Base-by-base conservation (phyloP, 1,139 yeast species). In the Geotrichum siamense region DNA sequence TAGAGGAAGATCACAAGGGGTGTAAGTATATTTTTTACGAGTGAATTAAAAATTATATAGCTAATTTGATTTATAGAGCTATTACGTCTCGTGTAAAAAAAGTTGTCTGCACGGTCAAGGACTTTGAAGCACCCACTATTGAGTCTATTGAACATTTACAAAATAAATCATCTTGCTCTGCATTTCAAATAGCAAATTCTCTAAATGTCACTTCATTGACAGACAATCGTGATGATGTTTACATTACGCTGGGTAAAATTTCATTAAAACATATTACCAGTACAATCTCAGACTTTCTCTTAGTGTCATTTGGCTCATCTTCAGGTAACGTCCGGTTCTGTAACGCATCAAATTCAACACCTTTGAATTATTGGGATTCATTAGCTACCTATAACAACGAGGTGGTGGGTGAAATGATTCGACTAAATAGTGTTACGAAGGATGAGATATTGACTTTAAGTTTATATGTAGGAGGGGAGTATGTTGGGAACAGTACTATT, bases 1-100 rank as follows among this genome's bases (percentile, higher is more conserved):
- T 52, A 62, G 77, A 22, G 94, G 94, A 27, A 76, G 93, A 1
- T 76, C 75, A 49, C 76, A 75, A 47, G 95, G 95, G 53, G 79
- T 86, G 57, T 54, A 50, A 39, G 53, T 51, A 9, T 2, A n/a
- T 25, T 22, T 25, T 5, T 8, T 5, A 20, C n/a, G n/a, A n/a
- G n/a, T n/a, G n/a, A n/a, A n/a, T n/a, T n/a, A n/a, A n/a, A n/a
- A n/a, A n/a, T n/a, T n/a, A n/a, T n/a, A n/a, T n/a, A 28, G 10
- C 42, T 43, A 33, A 38, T 35, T 27, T 38, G 28, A 13, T 38
- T 12, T 40, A 17, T 32, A 41, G 55, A 27, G 61, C 91, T 3
- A 74, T 82, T 28, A 84, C 84, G 52, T 91, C 93, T 26, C 73
- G 93, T 60, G 91, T 94, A 6, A 87, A 82, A 55, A 74, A 72